Percentiles rank a stretch among this genome's conserved stretches.
These are phyloP conservation scores for Coniosporium tulheliwenetii DNA, from an alignment of 2,329 filamentous ascomycete genomes.

Conservation along the genomic window DNA sequence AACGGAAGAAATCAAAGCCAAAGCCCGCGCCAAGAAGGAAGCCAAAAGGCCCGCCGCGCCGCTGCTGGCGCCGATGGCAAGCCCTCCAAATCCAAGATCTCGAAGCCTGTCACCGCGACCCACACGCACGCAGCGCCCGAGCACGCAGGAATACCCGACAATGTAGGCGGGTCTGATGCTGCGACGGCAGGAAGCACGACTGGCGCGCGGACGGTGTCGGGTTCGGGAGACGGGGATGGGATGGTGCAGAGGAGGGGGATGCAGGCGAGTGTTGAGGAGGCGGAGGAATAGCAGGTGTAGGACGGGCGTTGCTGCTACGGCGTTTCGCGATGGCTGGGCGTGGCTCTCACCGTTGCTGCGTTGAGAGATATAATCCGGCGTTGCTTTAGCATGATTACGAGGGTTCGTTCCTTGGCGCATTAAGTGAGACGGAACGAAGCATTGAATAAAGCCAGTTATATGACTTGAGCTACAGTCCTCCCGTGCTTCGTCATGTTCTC, in stretches of 20 bases:
- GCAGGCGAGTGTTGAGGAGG: constrained; percentile 14
- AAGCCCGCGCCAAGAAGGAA: constrained; percentile 18
- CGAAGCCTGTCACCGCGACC: constrained; percentile 6
- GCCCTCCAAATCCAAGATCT: constrained; percentile 2
- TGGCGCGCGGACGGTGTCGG: not conserved
- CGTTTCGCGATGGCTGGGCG: too few relatives aligned
- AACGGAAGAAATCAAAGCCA: constrained; percentile 7
- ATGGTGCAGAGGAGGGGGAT: constrained; percentile 10
- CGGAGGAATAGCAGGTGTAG: constrained; percentile 7
- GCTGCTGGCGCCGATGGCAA: constrained; percentile 1
- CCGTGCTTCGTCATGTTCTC: too few relatives aligned
- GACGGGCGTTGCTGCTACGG: too few relatives aligned
- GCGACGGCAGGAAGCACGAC: not conserved
- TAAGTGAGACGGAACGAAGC: too few relatives aligned
- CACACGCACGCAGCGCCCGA: constrained; percentile 9
- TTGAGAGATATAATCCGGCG: too few relatives aligned
- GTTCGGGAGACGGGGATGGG: not conserved
- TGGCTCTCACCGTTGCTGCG: too few relatives aligned
- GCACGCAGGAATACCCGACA: not conserved
- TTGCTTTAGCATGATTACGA: too few relatives aligned
- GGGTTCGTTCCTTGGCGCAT: too few relatives aligned
- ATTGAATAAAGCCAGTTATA: too few relatives aligned
- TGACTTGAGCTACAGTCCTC: too few relatives aligned
- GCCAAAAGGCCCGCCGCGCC: constrained; percentile 11
- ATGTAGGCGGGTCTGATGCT: constrained; percentile 1